Conservation (phyloP, 2,329 filamentous ascomycete species). For the Penicillium sp. region DNA sequence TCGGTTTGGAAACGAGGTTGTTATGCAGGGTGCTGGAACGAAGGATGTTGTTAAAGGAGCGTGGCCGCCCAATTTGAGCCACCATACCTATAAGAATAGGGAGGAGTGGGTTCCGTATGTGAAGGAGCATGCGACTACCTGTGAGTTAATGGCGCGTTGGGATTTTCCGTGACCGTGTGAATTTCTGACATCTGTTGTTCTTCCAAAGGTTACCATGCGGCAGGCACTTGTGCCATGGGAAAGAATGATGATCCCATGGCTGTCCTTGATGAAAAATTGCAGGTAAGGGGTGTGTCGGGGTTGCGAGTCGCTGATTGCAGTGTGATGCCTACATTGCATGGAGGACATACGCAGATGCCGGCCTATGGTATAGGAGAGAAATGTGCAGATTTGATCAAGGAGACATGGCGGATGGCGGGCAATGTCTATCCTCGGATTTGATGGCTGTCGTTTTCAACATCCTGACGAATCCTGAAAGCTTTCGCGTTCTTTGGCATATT, state of each 20-base stretch:
- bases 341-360: conserved; percentile 57
- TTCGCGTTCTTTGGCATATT: too few species aligned
- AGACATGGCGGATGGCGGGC: conserved; percentile 27
- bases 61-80: conserved; percentile 55
- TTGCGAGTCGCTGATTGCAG: conserved; percentile 57
- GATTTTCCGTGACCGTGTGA: background rate
- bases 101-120: conserved; percentile 61
- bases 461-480: background rate
- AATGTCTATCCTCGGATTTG: conserved; percentile 20
- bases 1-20: conserved; percentile 59
- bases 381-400: conserved; percentile 53
- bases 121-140: conserved; percentile 60
- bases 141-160: conserved; percentile 40
- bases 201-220: conserved; percentile 53
- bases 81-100: conserved; percentile 54
- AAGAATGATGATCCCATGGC: conserved; percentile 48
- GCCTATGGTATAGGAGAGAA: conserved; percentile 60
- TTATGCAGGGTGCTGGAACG: conserved; percentile 58
- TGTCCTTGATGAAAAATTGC: conserved; percentile 55
- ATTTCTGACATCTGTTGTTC: background rate
- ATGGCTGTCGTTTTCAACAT: background rate
- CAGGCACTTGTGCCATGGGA: conserved; percentile 59
- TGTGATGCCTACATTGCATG: conserved; percentile 53
- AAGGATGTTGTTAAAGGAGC: conserved; percentile 59
- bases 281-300: conserved; percentile 52